Percentiles rank a stretch among this genome's conserved stretches.
phyloP scores from a whole-genome alignment of 2,329 filamentous ascomycete species.

The Trichoderma sp. region DNA sequence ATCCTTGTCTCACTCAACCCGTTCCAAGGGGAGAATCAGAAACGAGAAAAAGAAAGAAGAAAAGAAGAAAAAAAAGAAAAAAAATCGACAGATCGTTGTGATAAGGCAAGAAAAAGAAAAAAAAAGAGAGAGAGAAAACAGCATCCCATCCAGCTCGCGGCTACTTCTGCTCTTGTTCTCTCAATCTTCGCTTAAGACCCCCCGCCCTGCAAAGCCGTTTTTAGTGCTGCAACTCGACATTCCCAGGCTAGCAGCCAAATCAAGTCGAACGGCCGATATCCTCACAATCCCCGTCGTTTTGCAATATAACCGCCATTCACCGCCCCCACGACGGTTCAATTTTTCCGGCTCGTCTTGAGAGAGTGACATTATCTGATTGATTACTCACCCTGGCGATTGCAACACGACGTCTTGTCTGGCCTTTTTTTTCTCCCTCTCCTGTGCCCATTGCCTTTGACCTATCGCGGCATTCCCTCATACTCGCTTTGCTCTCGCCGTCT shows the following conservation, averaged over 20 bases:
- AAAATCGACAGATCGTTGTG: background rate
- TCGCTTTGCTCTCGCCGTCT: background rate
- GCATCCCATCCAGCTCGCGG: background rate
- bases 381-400: slow-evolving; percentile 8
- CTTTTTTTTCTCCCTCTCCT: background rate
- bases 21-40: background rate
- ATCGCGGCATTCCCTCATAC: background rate
- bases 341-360: slow-evolving; percentile 8
- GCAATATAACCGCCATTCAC: slow-evolving; percentile 17
- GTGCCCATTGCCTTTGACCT: background rate
- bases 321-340: slow-evolving; percentile 15
- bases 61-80: background rate
- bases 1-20: background rate
- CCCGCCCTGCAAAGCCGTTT: slow-evolving; percentile 8
- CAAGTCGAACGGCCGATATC: slow-evolving; percentile 16
- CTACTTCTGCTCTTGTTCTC: background rate
- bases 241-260: slow-evolving; percentile 15
- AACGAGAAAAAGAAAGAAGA: background rate
- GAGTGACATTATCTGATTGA: slow-evolving; percentile 18
- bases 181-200: slow-evolving; percentile 5
- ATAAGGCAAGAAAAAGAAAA: background rate
- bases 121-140: background rate
- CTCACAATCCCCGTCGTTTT: slow-evolving; percentile 16
- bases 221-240: slow-evolving; percentile 19
- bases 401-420: background rate